A percentile compares a stretch with the other conserved stretches of the same genome.
phyloP scores from a whole-genome alignment of 164 flowering plant species.

The Magnolia kwangsiensis region DNA sequence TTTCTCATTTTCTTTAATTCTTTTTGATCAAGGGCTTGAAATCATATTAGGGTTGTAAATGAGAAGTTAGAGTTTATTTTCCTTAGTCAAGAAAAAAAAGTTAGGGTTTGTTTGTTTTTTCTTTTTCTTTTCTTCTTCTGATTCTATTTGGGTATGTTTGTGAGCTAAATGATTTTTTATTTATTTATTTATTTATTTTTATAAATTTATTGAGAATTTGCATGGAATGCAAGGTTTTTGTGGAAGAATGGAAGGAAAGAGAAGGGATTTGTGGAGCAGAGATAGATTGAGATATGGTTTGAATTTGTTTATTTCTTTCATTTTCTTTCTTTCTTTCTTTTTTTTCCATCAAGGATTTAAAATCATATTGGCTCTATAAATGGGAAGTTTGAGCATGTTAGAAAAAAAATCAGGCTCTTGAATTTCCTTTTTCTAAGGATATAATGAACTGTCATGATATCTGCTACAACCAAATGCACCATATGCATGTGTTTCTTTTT shows the following conservation, averaged over 20 bases:
- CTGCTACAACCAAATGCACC: no score
- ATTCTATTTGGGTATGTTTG: not conserved
- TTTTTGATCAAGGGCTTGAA: not conserved
- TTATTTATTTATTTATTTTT: no score
- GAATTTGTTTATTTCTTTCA: not conserved
- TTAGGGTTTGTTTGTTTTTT: no score
- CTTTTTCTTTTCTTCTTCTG: not conserved
- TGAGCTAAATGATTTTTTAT: not conserved
- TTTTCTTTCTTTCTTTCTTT: not conserved
- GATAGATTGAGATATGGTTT: slow-evolving; percentile 14
- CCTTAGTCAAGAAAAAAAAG: no score
- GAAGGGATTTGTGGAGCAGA: slow-evolving; percentile 28
- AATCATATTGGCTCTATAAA: not conserved
- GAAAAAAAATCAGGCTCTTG: not conserved
- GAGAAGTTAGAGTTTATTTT: not conserved
- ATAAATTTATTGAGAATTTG: not conserved
- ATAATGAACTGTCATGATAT: no score
- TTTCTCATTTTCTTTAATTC: not conserved
- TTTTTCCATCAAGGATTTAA: not conserved
- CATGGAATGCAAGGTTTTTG: not conserved
- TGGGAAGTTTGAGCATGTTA: not conserved
- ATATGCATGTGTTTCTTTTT: no score
- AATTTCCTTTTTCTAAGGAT: no score
- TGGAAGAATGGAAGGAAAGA: slow-evolving; percentile 26
- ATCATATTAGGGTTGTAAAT: not conserved